A percentile compares a stretch with the other conserved stretches of the same genome.
Conservation (phyloP, 108 stramenopile species). For the Fistulifera pelliculosa region DNA sequence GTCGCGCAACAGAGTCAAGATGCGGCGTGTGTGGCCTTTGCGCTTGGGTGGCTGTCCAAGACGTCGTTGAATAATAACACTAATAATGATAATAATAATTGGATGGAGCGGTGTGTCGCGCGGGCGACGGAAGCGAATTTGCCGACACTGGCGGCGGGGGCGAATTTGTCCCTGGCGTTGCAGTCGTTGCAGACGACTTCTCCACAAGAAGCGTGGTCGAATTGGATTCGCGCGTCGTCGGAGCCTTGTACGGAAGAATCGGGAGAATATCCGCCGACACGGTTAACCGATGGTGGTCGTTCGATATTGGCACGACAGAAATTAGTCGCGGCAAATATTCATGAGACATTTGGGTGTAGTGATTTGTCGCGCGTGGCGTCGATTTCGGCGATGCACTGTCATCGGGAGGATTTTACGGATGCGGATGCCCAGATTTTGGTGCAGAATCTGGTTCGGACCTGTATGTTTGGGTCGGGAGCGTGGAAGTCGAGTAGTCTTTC, state of each 20-base stretch:
- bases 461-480: constrained; percentile 40
- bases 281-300: constrained; percentile 37
- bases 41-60: constrained; percentile 44
- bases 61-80: too few relatives aligned
- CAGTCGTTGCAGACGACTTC: constrained; percentile 4
- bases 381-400: constrained; percentile 20
- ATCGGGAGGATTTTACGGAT: background rate
- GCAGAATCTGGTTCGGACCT: constrained; percentile 29
- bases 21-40: constrained; percentile 75
- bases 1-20: constrained; percentile 90
- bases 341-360: constrained; percentile 51
- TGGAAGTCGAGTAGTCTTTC: background rate
- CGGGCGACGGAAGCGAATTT: constrained; percentile 25
- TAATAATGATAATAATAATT: background rate
- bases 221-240: background rate
- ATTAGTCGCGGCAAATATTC: constrained; percentile 49
- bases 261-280: too few relatives aligned
- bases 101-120: constrained; percentile 24
- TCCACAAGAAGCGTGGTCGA: background rate
- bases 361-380: constrained; percentile 40
- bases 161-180: constrained; percentile 27
- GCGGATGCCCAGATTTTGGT: constrained; percentile 17
- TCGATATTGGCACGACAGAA: constrained; percentile 31
- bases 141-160: constrained; percentile 26
- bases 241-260: constrained; percentile 17